phyloP scores from a whole-genome alignment of 2,329 filamentous ascomycete species.

The Ceratocystis cacaofunesta region DNA sequence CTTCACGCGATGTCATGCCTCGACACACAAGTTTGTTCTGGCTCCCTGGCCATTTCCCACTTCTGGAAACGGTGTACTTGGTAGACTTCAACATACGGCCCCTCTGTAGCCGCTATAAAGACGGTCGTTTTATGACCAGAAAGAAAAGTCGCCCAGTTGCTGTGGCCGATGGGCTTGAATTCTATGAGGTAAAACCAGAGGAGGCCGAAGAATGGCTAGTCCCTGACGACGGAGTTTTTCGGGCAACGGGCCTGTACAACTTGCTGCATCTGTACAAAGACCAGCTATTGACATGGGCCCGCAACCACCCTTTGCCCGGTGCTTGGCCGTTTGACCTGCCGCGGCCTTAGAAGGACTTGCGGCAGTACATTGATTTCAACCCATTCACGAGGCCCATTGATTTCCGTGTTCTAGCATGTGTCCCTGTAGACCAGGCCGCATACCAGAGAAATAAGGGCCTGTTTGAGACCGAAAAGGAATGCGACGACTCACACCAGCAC shows the following conservation, averaged over 20 bases:
- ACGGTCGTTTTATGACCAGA: background rate
- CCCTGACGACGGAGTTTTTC: background rate
- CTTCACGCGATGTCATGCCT: constrained; percentile 2
- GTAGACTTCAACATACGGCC: background rate
- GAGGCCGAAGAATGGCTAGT: background rate
- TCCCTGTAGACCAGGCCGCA: background rate
- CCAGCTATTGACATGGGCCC: constrained; percentile 2
- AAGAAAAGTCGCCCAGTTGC: background rate
- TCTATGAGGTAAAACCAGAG: constrained; percentile 1
- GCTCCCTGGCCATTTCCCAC: background rate
- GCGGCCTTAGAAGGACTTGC: background rate
- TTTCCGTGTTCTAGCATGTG: background rate
- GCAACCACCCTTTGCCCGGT: background rate
- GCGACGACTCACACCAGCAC: background rate
- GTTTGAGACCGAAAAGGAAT: background rate
- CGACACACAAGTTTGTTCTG: background rate
- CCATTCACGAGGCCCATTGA: background rate
- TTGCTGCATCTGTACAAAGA: constrained; percentile 7
- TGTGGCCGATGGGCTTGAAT: constrained; percentile 1
- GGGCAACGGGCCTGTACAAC: background rate
- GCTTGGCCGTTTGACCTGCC: constrained; percentile 1
- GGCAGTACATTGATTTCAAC: constrained; percentile 4
- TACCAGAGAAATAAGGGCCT: background rate
- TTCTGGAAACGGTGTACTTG: background rate
- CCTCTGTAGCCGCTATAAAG: background rate